These are phyloP conservation scores for Tetrastigma voinierianum DNA, from an alignment of 164 flowering plant genomes.

Conservation along the genomic window DNA sequence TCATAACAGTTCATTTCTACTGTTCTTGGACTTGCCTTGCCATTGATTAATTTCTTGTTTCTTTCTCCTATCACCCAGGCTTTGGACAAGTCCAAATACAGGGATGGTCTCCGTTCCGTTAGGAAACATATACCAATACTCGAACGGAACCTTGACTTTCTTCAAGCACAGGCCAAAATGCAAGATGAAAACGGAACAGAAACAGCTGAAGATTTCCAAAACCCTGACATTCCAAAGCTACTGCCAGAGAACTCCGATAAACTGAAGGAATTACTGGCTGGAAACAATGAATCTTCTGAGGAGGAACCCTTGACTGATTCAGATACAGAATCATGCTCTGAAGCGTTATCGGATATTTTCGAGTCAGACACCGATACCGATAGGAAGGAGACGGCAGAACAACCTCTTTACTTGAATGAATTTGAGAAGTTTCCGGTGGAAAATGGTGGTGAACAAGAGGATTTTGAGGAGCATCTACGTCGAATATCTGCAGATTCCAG, in stretches of 20 bases:
- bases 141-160: constrained; percentile 73
- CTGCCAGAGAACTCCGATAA: constrained; percentile 28
- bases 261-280: constrained; percentile 30
- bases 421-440: constrained; percentile 64
- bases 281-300: constrained; percentile 23
- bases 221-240: constrained; percentile 12
- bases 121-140: constrained; percentile 76
- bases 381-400: constrained; percentile 32
- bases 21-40: background rate
- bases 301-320: constrained; percentile 34
- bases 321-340: constrained; percentile 56
- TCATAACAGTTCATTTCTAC: too few relatives aligned
- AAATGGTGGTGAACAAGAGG: constrained; percentile 43
- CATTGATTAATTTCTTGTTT: background rate
- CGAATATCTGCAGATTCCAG: constrained; percentile 51
- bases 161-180: constrained; percentile 41
- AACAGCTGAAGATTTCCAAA: constrained; percentile 19
- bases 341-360: constrained; percentile 80
- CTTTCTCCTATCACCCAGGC: constrained; percentile 49
- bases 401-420: constrained; percentile 60
- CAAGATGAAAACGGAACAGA: constrained; percentile 23
- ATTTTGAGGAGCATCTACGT: constrained; percentile 68
- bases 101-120: constrained; percentile 81
- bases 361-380: constrained; percentile 77
- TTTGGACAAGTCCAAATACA: constrained; percentile 77